Percentiles rank a stretch among this genome's conserved stretches.
phyloP scores from a whole-genome alignment of 768 basidiomycete genomes.

The Sporobolomyces phaffii region DNA sequence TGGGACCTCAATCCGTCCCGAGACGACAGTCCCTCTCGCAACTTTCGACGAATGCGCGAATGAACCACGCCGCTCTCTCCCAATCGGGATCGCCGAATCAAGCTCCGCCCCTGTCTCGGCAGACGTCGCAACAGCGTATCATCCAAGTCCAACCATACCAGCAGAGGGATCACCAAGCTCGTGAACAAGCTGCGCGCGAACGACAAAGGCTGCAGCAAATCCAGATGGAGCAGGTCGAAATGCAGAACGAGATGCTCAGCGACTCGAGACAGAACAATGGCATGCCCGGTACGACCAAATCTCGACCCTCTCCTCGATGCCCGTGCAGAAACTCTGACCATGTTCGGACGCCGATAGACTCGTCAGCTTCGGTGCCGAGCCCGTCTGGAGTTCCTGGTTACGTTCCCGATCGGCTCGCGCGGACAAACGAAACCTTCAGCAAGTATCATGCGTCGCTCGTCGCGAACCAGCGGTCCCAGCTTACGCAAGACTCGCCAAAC shows the following conservation, averaged over 20 bases:
- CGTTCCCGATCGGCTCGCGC: neutral
- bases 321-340: too few relatives aligned
- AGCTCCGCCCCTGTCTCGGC: neutral
- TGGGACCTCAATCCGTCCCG: neutral
- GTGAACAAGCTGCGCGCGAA: neutral
- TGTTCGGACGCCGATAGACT: neutral
- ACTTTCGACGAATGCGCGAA: neutral
- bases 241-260: neutral
- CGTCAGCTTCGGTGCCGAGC: neutral
- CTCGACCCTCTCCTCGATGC: too few relatives aligned
- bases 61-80: too few relatives aligned
- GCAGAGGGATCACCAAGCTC: neutral
- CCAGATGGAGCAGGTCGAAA: neutral
- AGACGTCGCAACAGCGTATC: neutral
- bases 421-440: neutral
- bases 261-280: neutral
- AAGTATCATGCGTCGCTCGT: neutral
- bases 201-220: neutral
- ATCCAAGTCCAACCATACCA: too few relatives aligned
- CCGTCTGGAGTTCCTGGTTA: conserved; percentile 3
- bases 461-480: conserved; percentile 9
- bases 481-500: neutral
- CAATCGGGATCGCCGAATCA: neutral
- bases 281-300: neutral
- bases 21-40: neutral